Conservation (phyloP, 179 eudicot genomes). For the Sideroxylon spinosum region DNA sequence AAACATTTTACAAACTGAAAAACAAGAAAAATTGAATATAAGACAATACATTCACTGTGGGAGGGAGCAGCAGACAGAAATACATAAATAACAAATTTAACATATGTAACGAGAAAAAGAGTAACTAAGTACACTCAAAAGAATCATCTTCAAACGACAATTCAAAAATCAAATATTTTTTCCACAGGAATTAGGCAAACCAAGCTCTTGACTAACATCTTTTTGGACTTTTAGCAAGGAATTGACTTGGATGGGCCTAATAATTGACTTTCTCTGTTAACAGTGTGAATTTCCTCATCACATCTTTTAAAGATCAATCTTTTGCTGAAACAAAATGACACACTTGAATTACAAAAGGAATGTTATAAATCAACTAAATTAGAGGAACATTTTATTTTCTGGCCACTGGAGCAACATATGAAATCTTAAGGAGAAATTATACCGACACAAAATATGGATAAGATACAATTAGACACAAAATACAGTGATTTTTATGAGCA, state of each 20-base stretch:
- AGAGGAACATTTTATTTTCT: background rate
- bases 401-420: background rate
- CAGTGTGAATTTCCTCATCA: background rate
- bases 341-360: background rate
- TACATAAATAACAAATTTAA: background rate
- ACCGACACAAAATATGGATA: too few relatives aligned
- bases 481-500: too few relatives aligned
- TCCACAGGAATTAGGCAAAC: slow-evolving; percentile 1
- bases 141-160: background rate
- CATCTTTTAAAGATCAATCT: background rate
- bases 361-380: background rate
- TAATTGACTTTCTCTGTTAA: background rate
- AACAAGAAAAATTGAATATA: slow-evolving; percentile 17
- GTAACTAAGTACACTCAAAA: slow-evolving; percentile 5
- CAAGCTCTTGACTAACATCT: background rate
- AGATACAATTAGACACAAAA: too few relatives aligned
- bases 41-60: background rate
- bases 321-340: background rate
- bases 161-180: background rate
- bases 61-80: background rate
- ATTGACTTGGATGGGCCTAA: background rate
- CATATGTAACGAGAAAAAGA: background rate
- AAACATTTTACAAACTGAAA: slow-evolving; percentile 65
- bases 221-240: background rate
- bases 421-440: background rate